Conservation (phyloP, 1,284 basidiomycete genomes). For the Leccinum insigne region DNA sequence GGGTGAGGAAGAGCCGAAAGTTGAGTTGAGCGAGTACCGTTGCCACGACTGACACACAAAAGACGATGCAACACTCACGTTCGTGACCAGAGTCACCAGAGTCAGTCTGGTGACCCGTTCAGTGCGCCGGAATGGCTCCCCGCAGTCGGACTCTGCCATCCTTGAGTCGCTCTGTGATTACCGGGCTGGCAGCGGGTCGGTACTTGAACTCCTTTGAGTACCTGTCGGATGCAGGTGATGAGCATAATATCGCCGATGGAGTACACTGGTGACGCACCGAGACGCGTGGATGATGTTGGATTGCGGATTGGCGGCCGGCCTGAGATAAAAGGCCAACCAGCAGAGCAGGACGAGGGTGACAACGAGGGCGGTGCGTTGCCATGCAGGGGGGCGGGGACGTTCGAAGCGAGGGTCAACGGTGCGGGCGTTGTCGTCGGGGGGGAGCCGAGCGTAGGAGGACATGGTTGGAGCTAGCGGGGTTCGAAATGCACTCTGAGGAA, state of each 20-base stretch:
- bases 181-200: constrained; percentile 55
- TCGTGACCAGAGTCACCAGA: neutral
- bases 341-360: constrained; percentile 40
- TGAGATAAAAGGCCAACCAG: constrained; percentile 43
- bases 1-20: neutral
- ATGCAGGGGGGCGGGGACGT: constrained; percentile 38
- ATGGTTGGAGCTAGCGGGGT: neutral
- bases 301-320: constrained; percentile 25
- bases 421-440: neutral
- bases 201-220: constrained; percentile 56
- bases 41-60: neutral
- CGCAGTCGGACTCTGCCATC: constrained; percentile 45
- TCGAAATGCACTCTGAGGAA: constrained; percentile 7
- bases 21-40: neutral
- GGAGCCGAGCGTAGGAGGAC: neutral
- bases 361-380: constrained; percentile 43
- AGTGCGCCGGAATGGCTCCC: constrained; percentile 38
- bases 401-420: constrained; percentile 39
- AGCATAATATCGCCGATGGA: neutral
- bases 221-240: constrained; percentile 27
- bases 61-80: neutral
- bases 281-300: constrained; percentile 36
- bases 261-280: constrained; percentile 26
- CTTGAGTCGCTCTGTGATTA: constrained; percentile 50
- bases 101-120: neutral